Percentiles rank a stretch among this genome's conserved stretches.
Evolutionary conservation across 2,329 filamentous ascomycete genomes (phyloP).

Genomic region (Cercospora citrullina): DNA sequence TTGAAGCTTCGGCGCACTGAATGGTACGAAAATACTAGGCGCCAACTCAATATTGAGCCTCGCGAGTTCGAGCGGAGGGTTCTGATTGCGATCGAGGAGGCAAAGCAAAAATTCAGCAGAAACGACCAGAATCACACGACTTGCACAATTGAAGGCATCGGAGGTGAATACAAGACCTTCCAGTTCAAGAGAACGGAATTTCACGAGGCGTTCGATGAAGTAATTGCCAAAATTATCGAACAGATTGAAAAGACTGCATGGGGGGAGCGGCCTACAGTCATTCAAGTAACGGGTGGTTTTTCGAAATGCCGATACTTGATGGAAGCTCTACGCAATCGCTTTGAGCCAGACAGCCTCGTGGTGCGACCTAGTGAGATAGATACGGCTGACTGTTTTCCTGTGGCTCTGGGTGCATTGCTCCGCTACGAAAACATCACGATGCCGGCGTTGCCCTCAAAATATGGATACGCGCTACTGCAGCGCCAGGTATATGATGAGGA

Average conservation of each 20-base stretch:
- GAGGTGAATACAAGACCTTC: neutral
- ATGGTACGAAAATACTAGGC: neutral
- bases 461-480: constrained; percentile 19
- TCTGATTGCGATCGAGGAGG: constrained; percentile 10
- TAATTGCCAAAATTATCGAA: constrained; percentile 2
- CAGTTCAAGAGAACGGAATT: constrained; percentile 3
- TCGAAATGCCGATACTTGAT: constrained; percentile 18
- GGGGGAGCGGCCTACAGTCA: neutral
- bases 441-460: constrained; percentile 7
- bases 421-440: constrained; percentile 16
- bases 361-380: constrained; percentile 11
- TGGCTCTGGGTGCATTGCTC: constrained; percentile 14
- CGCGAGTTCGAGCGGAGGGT: constrained; percentile 16
- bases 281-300: constrained; percentile 19
- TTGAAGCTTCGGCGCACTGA: neutral
- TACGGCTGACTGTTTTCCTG: constrained; percentile 5
- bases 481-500: constrained; percentile 10
- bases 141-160: constrained; percentile 1
- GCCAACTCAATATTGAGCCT: neutral
- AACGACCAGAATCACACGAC: neutral
- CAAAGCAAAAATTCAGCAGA: constrained; percentile 7
- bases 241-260: constrained; percentile 4
- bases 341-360: constrained; percentile 8
- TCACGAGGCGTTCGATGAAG: constrained; percentile 9
- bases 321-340: constrained; percentile 5